phyloP scores from a whole-genome alignment of 83 land plant species.

The Picea abies region DNA sequence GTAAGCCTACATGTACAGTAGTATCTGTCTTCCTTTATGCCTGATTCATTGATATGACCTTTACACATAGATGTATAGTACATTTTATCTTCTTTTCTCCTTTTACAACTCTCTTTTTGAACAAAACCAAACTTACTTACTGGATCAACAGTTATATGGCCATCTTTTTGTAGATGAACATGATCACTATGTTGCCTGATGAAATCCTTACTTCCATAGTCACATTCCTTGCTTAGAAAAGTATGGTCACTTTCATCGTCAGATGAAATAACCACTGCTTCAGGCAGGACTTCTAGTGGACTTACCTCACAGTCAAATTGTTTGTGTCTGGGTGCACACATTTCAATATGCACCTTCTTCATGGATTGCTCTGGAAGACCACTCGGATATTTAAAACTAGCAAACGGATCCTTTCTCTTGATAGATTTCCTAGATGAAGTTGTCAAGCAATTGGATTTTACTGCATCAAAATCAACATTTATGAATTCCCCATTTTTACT shows the following conservation, averaged over 20 bases:
- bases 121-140: too few relatives aligned
- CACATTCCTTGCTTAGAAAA: not conserved
- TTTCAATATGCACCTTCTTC: not conserved
- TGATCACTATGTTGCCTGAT: not conserved
- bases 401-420: not conserved
- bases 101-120: not conserved
- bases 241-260: slow-evolving; percentile 5
- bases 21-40: not conserved
- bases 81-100: not conserved
- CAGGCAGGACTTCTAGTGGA: not conserved
- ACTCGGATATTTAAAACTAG: not conserved
- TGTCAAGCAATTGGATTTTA: too few relatives aligned
- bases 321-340: not conserved
- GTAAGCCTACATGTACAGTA: not conserved
- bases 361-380: not conserved
- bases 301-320: not conserved
- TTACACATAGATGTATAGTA: not conserved
- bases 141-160: not conserved
- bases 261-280: not conserved
- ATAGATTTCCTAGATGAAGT: not conserved
- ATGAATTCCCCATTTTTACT: too few relatives aligned
- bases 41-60: not conserved
- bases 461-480: too few relatives aligned
- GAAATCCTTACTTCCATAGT: not conserved
- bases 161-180: not conserved